Evolutionary conservation across 2,329 filamentous ascomycete species (phyloP), one percentile per base, ranked within the genome.

Genomic region (Aureobasidium sp.): DNA sequence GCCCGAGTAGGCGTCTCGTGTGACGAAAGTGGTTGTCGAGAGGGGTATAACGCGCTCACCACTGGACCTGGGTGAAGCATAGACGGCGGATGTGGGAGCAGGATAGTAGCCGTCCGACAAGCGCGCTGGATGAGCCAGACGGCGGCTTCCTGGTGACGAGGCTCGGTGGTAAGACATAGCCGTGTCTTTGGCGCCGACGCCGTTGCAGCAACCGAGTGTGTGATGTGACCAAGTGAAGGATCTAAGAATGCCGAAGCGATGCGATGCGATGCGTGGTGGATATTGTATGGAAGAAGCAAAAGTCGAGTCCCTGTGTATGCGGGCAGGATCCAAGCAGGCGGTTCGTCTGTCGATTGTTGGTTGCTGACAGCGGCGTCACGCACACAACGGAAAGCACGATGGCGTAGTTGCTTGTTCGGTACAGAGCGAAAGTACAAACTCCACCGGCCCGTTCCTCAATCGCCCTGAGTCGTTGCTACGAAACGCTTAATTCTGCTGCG

Each of bases 1-100:
- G 49, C 76, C 74, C 9, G 73, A 70, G 69, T 79, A 79, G 9
- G 75, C 69, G 65, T 78, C 77, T 55, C 73, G 74, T 41, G 59
- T 32, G 64, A 73, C 65, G 67, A 68, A 74, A 14, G 72, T 73
- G 60, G 72, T 67, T 3, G 70, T 70, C 3, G 71, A 72, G 34
- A 74, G 69, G 27, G 73, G 73, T 32, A 74, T 72, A 53, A 75
- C 69, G 16, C 73, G 67, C 41, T 69, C 69, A 59, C 64, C 69
- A 67, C 69, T 73, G 50, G 49, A 66, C 51, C 72, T 65, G n/a
- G 72, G 71, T 29, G 69, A 70, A 39, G 63, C 64, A 64, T 73
- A 73, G 50, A 65, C 61, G 21, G 50, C 48, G 11, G 57, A 37
- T 1, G 45, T 49, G 25, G 44, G 10, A 5, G 55, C 2, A 44